Percentiles rank a stretch among this genome's conserved stretches.
Evolutionary conservation across 306 rosid genomes (phyloP).

Genomic region (Cucurbita pepo): DNA sequence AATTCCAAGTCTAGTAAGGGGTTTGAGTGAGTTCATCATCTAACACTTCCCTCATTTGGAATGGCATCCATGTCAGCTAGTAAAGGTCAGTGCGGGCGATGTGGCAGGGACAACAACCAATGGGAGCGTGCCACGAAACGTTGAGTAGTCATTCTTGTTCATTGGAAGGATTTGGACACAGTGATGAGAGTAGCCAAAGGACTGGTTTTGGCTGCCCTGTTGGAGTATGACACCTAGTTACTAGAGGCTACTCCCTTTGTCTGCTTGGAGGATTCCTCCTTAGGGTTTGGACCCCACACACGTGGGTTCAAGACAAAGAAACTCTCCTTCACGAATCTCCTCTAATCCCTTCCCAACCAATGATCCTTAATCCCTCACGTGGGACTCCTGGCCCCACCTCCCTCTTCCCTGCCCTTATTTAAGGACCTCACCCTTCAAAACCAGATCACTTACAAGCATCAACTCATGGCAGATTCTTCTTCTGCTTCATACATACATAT

Average conservation of each 20-base stretch:
- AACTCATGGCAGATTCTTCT: conserved; percentile 14
- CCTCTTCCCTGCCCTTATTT: background rate
- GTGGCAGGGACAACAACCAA: background rate
- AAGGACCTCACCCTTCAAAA: background rate
- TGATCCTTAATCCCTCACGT: conserved; percentile 79
- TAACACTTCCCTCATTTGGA: too few species aligned
- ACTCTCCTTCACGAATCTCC: conserved; percentile 14
- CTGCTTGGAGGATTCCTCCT: background rate
- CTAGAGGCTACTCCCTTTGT: background rate
- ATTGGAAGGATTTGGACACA: background rate
- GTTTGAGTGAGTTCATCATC: too few species aligned
- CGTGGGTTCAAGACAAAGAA: conserved; percentile 29
- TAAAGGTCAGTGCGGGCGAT: background rate
- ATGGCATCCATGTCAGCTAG: background rate
- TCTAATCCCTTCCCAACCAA: conserved; percentile 76
- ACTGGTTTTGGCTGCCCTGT: background rate
- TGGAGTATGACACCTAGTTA: background rate
- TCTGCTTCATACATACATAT: conserved; percentile 61
- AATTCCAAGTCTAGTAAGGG: too few species aligned
- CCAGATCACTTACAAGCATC: background rate
- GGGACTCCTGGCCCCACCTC: conserved; percentile 52
- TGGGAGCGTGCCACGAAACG: background rate
- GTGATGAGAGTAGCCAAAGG: background rate
- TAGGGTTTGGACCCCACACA: background rate
- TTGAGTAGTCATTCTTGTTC: background rate